Evolutionary conservation across 805 yeast genomes (phyloP), one percentile per base, ranked within the genome.

Genomic region (Barnettozyma siamensis): DNA sequence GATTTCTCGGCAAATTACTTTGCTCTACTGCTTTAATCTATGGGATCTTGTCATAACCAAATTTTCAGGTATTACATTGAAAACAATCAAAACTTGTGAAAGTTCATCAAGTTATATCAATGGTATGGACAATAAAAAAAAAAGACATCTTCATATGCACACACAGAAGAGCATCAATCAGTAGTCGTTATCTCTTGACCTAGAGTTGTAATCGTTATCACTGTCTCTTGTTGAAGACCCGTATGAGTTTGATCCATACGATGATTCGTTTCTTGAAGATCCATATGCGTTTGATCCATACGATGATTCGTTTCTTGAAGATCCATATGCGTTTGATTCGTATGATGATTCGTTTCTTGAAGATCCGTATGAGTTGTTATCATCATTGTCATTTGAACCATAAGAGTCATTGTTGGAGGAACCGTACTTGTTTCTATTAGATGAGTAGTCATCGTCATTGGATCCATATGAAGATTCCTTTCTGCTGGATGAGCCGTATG

Each of bases 131-230:
- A n/a, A n/a, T n/a, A n/a, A n/a, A n/a, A n/a, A n/a, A n/a, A n/a
- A n/a, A n/a, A n/a, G n/a, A n/a, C n/a, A n/a, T n/a, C n/a, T n/a
- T n/a, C n/a, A n/a, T n/a, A n/a, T n/a, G n/a, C n/a, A n/a, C n/a
- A n/a, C n/a, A n/a, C n/a, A n/a, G n/a, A n/a, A n/a, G n/a, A n/a
- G n/a, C n/a, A n/a, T n/a, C n/a, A 31, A 26, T 26, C 21, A 49
- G 13, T 54, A 55, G 27, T 41, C 44, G 7, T 27, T 26, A 18
- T 43, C 44, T 28, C 35, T 42, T 21, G 24, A 21, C 9, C 24
- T 21, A 36, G 40, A 37, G 31, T 44, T 41, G 43, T 48, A 46
- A 11, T 37, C 41, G 16, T 51, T 42, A 24, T 65, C 67, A 43
- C 61, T 43, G 45, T 48, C 24, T 21, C 24, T 21, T 21, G 9